Evolutionary conservation across 2,329 filamentous ascomycete genomes (phyloP), one percentile per base, ranked within the genome.

Genomic region (Colletotrichum sp.): DNA sequence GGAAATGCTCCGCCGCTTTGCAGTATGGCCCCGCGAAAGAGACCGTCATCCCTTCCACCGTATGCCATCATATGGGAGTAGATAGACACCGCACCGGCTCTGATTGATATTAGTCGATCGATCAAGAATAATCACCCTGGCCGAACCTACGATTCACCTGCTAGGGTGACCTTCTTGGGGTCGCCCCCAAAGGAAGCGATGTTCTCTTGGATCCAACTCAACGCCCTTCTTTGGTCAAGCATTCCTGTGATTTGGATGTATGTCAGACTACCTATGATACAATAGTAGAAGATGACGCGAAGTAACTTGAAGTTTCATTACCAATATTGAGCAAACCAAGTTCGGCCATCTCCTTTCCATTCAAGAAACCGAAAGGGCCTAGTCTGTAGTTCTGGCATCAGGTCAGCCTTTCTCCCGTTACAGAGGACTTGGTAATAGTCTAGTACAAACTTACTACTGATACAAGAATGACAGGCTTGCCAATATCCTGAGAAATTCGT

Each of bases 1-100:
- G 66, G 89, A n/a, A 69, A 70, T 77, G 79, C 80, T 6, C 66
- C 66, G 24, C 66, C 89, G 26, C 86, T 89, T 77, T 92, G 82
- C 57, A 86, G 82, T 26, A 92, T 90, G 3, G 85, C 89, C 12
- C 82, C 87, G 5, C 88, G 85, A 80, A 92, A 93, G 0, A 92
- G 84, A 5, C 83, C 82, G 65, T 92, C 88, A 76, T 92, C 84
- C 55, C 88, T 81, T 2, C 90, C 90, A 10, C 86, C 86, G 76
- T 90, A 90, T 3, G 89, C 88, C 16, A 88, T 81, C 3, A 90
- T 83, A 65, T 91, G 90, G 55, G 66, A 69, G 32, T 69, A 69
- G 24, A 69, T 69, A 7, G 66, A 69, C 3, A 69, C 66, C 7
- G 66, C 66, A 15, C 66, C 66, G 8, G 66, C 66, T 6, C 66